These are phyloP conservation scores for Capsicum chinense DNA, from an alignment of 257 asterid species.

Conservation along the genomic window DNA sequence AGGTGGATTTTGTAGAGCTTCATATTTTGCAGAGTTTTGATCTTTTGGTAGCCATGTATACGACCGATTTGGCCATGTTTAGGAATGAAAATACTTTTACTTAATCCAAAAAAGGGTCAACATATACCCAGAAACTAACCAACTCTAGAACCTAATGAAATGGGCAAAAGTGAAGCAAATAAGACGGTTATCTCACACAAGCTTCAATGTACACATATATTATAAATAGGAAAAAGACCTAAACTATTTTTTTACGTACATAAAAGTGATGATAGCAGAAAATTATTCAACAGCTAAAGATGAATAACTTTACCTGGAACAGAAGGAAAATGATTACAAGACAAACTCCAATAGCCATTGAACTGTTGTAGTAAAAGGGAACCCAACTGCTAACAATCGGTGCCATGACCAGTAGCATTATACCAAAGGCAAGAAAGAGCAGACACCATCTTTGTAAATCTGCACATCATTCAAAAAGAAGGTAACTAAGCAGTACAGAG, in stretches of 20 bases:
- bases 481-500: slow-evolving; percentile 11
- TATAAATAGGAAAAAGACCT: not conserved
- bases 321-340: slow-evolving; percentile 80
- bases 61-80: too few relatives aligned
- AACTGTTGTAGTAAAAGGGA: slow-evolving; percentile 91
- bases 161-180: slow-evolving; percentile 6
- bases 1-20: too few relatives aligned
- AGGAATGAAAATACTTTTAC: too few relatives aligned
- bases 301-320: slow-evolving; percentile 67
- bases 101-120: not conserved
- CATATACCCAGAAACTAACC: not conserved
- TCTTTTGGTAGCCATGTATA: too few relatives aligned
- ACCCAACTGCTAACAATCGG: slow-evolving; percentile 92
- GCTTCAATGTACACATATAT: not conserved
- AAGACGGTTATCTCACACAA: not conserved
- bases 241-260: not conserved
- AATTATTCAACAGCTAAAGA: not conserved
- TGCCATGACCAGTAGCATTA: slow-evolving; percentile 66
- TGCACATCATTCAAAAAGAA: slow-evolving; percentile 42
- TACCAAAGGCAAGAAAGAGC: slow-evolving; percentile 66
- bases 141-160: not conserved
- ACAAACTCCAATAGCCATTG: slow-evolving; percentile 84
- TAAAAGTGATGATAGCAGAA: slow-evolving; percentile 13
- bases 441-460: slow-evolving; percentile 83
- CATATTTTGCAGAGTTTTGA: too few relatives aligned